phyloP scores from a whole-genome alignment of 2,329 filamentous ascomycete species.

The Boeremia exigua region DNA sequence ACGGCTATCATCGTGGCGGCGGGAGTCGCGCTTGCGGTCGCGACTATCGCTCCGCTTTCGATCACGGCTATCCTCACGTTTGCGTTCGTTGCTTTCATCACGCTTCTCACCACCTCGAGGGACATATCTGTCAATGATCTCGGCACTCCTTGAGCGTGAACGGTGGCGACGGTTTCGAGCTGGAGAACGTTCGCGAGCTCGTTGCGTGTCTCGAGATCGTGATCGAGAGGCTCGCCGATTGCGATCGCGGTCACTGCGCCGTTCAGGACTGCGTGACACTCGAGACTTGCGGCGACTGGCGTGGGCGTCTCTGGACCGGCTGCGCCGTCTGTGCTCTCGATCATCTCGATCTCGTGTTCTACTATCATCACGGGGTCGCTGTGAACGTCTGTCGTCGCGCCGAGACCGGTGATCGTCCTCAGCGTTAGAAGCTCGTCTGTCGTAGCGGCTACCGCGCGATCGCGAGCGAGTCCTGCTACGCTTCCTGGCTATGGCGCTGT shows the following conservation, averaged over 20 bases:
- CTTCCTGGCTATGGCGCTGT: constrained; percentile 35
- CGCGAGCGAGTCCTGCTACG: constrained; percentile 38
- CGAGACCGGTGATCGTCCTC: constrained; percentile 34
- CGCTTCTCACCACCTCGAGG: constrained; percentile 34
- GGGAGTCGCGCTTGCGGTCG: constrained; percentile 33
- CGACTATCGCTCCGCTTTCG: constrained; percentile 22
- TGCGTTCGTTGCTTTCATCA: constrained; percentile 16
- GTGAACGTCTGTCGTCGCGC: constrained; percentile 35
- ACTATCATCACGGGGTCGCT: constrained; percentile 34
- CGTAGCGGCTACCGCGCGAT: constrained; percentile 42
- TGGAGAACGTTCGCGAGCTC: constrained; percentile 28
- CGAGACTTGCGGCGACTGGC: constrained; percentile 38
- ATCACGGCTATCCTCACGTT: constrained; percentile 1
- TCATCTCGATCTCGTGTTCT: constrained; percentile 23
- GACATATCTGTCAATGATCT: constrained; percentile 48
- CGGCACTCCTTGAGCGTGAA: constrained; percentile 41
- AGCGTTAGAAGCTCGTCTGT: constrained; percentile 32
- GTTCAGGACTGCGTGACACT: constrained; percentile 34
- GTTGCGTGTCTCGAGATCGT: constrained; percentile 27
- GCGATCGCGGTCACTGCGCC: constrained; percentile 11
- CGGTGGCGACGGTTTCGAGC: constrained; percentile 21
- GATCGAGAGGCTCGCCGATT: constrained; percentile 31
- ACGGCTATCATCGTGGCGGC: constrained; percentile 48
- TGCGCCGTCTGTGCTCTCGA: constrained; percentile 36
- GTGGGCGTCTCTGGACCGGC: constrained; percentile 40